phyloP scores from a whole-genome alignment of 2,329 filamentous ascomycete genomes.

The Stromatinia cepivora region DNA sequence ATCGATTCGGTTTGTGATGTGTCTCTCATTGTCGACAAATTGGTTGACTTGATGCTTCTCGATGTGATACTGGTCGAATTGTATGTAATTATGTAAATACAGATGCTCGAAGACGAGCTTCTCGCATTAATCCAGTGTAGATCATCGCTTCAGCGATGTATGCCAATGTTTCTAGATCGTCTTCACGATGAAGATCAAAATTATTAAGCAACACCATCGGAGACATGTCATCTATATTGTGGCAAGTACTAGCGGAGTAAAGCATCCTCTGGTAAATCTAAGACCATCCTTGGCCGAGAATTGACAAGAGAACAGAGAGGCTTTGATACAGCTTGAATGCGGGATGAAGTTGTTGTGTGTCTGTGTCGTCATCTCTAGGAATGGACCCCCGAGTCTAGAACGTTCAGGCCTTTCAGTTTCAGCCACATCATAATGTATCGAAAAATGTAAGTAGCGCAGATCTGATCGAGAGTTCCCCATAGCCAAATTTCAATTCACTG shows the following conservation, averaged over 20 bases:
- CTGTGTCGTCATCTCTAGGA: constrained; percentile 5
- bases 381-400: neutral
- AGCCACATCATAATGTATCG: constrained; percentile 23
- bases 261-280: neutral
- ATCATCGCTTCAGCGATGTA: neutral
- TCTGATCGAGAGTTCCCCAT: constrained; percentile 17
- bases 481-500: constrained; percentile 57
- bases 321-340: constrained; percentile 1
- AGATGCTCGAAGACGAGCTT: constrained; percentile 6
- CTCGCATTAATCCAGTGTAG: neutral
- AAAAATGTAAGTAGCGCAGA: constrained; percentile 28
- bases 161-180: neutral
- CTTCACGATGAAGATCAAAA: neutral
- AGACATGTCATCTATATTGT: neutral
- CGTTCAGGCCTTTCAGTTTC: constrained; percentile 3
- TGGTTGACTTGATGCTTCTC: neutral
- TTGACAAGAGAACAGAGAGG: neutral
- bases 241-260: neutral
- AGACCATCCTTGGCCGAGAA: neutral
- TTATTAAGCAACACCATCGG: neutral
- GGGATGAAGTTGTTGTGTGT: neutral
- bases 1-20: neutral
- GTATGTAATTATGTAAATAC: neutral
- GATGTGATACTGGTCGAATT: neutral
- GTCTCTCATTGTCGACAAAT: constrained; percentile 6